These are phyloP conservation scores for Prunus davidiana DNA, from an alignment of 306 rosid genomes.

Conservation along the genomic window DNA sequence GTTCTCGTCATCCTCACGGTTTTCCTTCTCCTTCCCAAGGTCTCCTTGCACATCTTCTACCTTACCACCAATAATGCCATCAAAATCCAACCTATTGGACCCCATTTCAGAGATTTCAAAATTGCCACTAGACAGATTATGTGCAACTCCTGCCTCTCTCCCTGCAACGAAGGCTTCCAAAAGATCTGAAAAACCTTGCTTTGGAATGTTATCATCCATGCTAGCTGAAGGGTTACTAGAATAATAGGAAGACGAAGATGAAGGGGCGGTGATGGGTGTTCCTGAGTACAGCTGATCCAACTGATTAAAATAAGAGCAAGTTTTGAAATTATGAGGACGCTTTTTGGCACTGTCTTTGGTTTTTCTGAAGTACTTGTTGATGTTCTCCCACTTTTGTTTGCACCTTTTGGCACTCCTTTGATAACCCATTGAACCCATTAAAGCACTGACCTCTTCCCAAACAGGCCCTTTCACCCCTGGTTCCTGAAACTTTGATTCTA, in stretches of 20 bases:
- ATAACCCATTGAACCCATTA: slow-evolving; percentile 25
- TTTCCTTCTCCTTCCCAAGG: slow-evolving; percentile 1
- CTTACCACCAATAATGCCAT: background rate
- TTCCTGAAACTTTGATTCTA: slow-evolving; percentile 19
- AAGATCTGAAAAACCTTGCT: slow-evolving; percentile 19
- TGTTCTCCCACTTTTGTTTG: slow-evolving; percentile 33
- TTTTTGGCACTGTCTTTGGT: slow-evolving; percentile 2
- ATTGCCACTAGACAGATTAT: slow-evolving; percentile 4
- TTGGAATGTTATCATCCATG: slow-evolving; percentile 1
- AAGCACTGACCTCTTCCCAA: slow-evolving; percentile 28
- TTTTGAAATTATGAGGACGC: slow-evolving; percentile 5
- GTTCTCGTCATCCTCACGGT: background rate
- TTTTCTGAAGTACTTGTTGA: slow-evolving; percentile 26
- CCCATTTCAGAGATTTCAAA: slow-evolving; percentile 14
- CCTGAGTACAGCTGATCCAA: slow-evolving; percentile 18
- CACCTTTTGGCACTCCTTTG: slow-evolving; percentile 26
- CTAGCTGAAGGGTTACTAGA: slow-evolving; percentile 8
- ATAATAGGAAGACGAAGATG: background rate
- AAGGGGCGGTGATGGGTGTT: background rate
- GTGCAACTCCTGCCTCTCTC: background rate
- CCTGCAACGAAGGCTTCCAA: slow-evolving; percentile 5
- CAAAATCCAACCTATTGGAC: slow-evolving; percentile 9
- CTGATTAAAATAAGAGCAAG: slow-evolving; percentile 22
- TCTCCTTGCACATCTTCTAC: slow-evolving; percentile 3
- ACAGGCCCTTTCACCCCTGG: slow-evolving; percentile 17